These are phyloP conservation scores for Chlorella sorokiniana DNA, from an alignment of 139 green algal species.

Conservation along the genomic window DNA sequence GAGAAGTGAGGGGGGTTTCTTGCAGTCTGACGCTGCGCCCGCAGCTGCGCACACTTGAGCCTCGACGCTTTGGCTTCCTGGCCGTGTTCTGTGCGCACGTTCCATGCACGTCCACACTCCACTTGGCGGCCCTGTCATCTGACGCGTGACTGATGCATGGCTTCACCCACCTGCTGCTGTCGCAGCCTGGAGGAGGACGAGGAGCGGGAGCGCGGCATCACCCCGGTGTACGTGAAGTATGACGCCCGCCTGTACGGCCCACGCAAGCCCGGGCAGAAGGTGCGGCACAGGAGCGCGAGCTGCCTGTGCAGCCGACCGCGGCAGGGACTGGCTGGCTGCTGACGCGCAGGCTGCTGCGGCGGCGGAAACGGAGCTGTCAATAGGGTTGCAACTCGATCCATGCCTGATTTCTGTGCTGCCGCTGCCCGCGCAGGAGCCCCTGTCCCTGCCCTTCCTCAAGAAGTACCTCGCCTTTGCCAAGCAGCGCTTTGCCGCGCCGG, in stretches of 20 bases:
- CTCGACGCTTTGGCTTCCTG: too few species aligned
- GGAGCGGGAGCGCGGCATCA: conserved; percentile 37
- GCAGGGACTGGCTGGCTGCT: too few species aligned
- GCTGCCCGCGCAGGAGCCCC: conserved; percentile 31
- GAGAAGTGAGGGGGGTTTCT: conserved; percentile 31
- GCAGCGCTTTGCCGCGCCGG: conserved; percentile 50
- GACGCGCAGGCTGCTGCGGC: too few species aligned
- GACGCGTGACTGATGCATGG: too few species aligned
- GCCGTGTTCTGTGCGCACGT: too few species aligned
- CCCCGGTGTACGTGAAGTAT: conserved; percentile 76
- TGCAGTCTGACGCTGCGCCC: background rate
- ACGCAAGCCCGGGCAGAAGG: conserved; percentile 36
- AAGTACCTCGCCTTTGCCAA: conserved; percentile 68
- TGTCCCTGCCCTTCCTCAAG: conserved; percentile 60
- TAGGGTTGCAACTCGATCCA: too few species aligned
- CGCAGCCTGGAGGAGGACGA: conserved; percentile 53
- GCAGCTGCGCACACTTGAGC: background rate
- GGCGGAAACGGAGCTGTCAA: too few species aligned
- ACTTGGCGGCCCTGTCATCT: too few species aligned
- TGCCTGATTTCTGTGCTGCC: background rate
- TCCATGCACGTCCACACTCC: too few species aligned
- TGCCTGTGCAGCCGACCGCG: too few species aligned
- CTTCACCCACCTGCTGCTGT: background rate
- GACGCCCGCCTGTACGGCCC: conserved; percentile 76
- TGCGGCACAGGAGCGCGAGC: too few species aligned